Base-by-base conservation (phyloP, 768 basidiomycete species). In the Rhizopogon sp. region DNA sequence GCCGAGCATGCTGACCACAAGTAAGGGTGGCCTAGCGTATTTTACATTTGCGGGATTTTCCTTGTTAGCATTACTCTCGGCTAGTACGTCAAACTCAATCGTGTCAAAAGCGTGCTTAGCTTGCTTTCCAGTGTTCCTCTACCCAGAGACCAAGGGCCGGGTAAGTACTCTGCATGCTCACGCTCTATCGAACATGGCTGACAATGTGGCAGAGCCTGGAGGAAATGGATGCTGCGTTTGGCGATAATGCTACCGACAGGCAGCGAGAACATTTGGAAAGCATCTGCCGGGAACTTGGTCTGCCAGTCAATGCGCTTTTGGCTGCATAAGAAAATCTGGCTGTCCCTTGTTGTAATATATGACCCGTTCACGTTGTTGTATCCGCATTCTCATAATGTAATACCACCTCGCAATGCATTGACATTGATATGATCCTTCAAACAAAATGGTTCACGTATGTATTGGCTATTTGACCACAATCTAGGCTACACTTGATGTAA, bases 191-290 rank as follows among this genome's bases (percentile, higher is more conserved):
- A 3, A 37, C 31, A n/a, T 8, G 9, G 43, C 13, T 40, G n/a
- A 52, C 25, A 14, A 53, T 11, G 22, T 11, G 17, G 20, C 39
- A 14, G 43, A 71, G 70, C 1, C 49, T 70, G 49, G 68, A 70
- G 52, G 68, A 71, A 39, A 71, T 70, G 70, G 63, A 70, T 31
- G 62, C 60, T 2, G 64, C 63, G 14, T 70, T 70, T 57, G 70
- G 68, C 7, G 70, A 70, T 16, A 60, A 61, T 11, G 53, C 64
- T 44, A 57, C 66, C 9, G 67, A 66, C 1, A 57, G 59, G 46
- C 66, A 66, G 50, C 64, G 57, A 5, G 56, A 66, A 16, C 68
- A 54, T 14, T 64, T 68, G 70, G 58, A 56, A 22, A 41, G n/a
- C 25, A 68, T 70, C 39, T 66, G 62, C 49, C 61, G 58, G 14